A percentile compares a stretch with the other conserved stretches of the same genome.
These are phyloP conservation scores for Lactarius deliciosus DNA, from an alignment of 768 basidiomycete species.

Conservation along the genomic window DNA sequence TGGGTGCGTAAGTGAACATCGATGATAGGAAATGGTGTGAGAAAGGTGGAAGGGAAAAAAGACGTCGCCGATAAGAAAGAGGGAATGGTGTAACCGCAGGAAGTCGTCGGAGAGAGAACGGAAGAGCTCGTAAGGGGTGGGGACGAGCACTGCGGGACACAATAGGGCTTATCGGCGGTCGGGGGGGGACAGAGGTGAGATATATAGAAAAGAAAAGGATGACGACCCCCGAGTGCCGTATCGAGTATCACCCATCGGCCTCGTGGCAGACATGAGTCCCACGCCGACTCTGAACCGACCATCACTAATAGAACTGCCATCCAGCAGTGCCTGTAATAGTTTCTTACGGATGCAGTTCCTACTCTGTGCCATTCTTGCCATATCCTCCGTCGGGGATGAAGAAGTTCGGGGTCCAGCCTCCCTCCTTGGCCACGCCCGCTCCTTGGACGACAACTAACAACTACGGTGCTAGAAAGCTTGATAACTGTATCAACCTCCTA, in stretches of 20 bases:
- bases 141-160: constrained; percentile 16
- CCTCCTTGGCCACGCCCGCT: constrained; percentile 7
- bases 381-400: constrained; percentile 10
- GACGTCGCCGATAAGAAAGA: constrained; percentile 15
- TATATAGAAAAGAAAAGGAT: constrained; percentile 21
- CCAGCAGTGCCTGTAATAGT: not conserved
- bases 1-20: constrained; percentile 24
- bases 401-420: constrained; percentile 7
- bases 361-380: constrained; percentile 1
- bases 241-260: constrained; percentile 19
- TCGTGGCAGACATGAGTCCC: constrained; percentile 24
- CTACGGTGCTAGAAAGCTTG: constrained; percentile 10
- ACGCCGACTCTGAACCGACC: not conserved
- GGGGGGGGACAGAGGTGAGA: constrained; percentile 8
- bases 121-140: constrained; percentile 6
- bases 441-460: constrained; percentile 3
- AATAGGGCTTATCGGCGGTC: constrained; percentile 21
- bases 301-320: not conserved
- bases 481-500: constrained; percentile 20
- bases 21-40: not conserved
- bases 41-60: constrained; percentile 1
- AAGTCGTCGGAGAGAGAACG: not conserved
- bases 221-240: constrained; percentile 19
- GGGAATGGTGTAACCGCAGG: constrained; percentile 12
- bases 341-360: not conserved